Conservation (phyloP, 768 basidiomycete genomes). For the Mycena metata region DNA sequence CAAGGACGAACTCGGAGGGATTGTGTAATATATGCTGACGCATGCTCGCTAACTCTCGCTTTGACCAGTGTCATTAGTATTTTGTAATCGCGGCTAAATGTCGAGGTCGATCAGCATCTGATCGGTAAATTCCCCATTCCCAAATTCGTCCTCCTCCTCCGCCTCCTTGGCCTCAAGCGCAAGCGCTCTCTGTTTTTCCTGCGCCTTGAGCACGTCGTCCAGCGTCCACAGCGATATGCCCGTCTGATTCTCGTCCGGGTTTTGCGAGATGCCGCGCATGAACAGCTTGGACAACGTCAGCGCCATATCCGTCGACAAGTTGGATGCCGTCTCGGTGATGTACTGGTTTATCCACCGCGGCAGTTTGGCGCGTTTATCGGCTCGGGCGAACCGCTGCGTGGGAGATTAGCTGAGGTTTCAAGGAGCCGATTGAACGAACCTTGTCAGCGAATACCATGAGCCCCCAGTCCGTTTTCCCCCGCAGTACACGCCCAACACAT, state of each 20-base stretch:
- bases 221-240: constrained; percentile 96
- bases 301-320: constrained; percentile 98
- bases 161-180: constrained; percentile 61
- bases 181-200: constrained; percentile 82
- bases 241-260: constrained; percentile 95
- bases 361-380: constrained; percentile 94
- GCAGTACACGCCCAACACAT: constrained; percentile 96
- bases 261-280: constrained; percentile 99
- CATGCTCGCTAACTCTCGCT: constrained; percentile 1
- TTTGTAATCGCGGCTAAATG: constrained; percentile 26
- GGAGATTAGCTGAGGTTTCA: constrained; percentile 1
- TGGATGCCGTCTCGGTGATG: constrained; percentile 98
- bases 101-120: constrained; percentile 72
- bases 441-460: constrained; percentile 99
- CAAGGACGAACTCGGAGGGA: too few relatives aligned
- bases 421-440: constrained; percentile 58
- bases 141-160: constrained; percentile 71
- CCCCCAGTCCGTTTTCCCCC: constrained; percentile 99
- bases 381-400: constrained; percentile 86
- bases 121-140: constrained; percentile 77
- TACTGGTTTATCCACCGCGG: constrained; percentile 99
- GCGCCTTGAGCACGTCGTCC: constrained; percentile 90
- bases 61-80: constrained; percentile 1
- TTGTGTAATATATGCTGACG: too few relatives aligned
- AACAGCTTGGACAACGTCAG: constrained; percentile 94